Percentiles rank a stretch among this genome's conserved stretches.
These are phyloP conservation scores for Chlorella sp. DNA, from an alignment of 139 green algal genomes.

Conservation along the genomic window DNA sequence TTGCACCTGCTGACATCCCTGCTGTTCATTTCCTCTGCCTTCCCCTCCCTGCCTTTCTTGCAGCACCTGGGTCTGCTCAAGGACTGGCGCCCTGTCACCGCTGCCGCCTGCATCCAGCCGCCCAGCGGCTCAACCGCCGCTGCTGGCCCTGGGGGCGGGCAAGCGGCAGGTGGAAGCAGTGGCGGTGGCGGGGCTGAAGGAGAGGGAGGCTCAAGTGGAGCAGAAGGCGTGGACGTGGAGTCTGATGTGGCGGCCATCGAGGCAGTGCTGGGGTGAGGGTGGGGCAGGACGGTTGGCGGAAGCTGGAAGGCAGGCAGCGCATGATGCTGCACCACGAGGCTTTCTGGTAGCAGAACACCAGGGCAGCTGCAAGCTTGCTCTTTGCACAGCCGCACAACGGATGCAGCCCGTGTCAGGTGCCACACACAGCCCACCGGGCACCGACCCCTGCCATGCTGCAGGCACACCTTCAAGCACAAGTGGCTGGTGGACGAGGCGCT, in stretches of 20 bases:
- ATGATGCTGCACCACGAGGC: too few species aligned
- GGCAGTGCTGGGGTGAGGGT: constrained; percentile 30
- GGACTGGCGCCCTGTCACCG: background rate
- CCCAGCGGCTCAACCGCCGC: background rate
- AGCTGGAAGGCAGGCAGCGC: too few species aligned
- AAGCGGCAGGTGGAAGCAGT: too few species aligned
- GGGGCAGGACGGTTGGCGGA: background rate
- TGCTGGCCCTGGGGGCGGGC: background rate
- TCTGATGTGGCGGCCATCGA: constrained; percentile 37
- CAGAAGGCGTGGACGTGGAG: constrained; percentile 10
- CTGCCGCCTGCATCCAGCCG: constrained; percentile 2
- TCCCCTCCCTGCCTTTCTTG: background rate
- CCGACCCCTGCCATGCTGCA: background rate
- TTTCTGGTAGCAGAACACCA: too few species aligned
- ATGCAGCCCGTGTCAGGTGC: too few species aligned
- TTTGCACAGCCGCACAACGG: too few species aligned
- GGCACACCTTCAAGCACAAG: constrained; percentile 41
- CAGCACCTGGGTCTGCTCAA: constrained; percentile 36
- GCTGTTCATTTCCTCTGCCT: too few species aligned
- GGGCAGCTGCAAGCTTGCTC: too few species aligned
- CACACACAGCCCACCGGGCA: too few species aligned
- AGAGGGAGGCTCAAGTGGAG: background rate
- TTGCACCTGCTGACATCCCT: too few species aligned
- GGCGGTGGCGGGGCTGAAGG: background rate
- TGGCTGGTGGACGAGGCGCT: constrained; percentile 54